Evolutionary conservation across 352 stramenopile species (phyloP), one percentile per base, ranked within the genome.

Genomic region (Pythium phragmiticola): DNA sequence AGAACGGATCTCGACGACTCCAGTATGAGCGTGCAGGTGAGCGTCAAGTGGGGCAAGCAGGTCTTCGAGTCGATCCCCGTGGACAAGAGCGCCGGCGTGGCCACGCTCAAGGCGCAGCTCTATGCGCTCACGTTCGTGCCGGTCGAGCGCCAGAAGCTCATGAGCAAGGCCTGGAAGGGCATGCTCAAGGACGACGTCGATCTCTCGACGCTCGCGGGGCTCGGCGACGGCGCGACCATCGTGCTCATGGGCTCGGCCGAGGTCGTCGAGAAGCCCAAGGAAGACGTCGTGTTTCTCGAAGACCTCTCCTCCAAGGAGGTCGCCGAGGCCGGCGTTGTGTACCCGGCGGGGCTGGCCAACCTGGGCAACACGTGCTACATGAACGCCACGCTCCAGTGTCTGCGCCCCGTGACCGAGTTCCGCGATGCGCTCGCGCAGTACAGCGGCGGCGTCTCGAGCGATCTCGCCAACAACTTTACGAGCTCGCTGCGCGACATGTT

Each of bases 191-290:
- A 94, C 64, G 87, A 95, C 63, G 77, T 73, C 28, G 75, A 91
- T 57, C 73, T 94, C 11, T 72, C 68, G 3, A 57, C 69, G 51
- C 65, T 92, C 11, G 65, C 78, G 45, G 88, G 80, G 63, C 69
- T 95, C 30, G 63, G 76, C 3, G 73, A 89, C 52, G 82, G 83
- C 56, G 60, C 79, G 13, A 75, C 77, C 23, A 69, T 98, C 28
- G 98, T 96, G 75, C 80, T 99, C 64, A 98, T 99, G 86, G 96
- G 96, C 37, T 98, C 90, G 28, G 92, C 93, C 8, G 94, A 98
- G 52, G 84, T 95, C 8, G 79, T 98, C 14, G 68, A 84, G 52
- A 93, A 91, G 59, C 92, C 92, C 36, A 84, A 83, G 68, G 79
- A 93, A 56, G 77, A 75, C 23, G 77, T 81, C 36, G 60, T 94